Base-by-base conservation (phyloP, 257 asterid species). In the Fraxinus pennsylvanica region DNA sequence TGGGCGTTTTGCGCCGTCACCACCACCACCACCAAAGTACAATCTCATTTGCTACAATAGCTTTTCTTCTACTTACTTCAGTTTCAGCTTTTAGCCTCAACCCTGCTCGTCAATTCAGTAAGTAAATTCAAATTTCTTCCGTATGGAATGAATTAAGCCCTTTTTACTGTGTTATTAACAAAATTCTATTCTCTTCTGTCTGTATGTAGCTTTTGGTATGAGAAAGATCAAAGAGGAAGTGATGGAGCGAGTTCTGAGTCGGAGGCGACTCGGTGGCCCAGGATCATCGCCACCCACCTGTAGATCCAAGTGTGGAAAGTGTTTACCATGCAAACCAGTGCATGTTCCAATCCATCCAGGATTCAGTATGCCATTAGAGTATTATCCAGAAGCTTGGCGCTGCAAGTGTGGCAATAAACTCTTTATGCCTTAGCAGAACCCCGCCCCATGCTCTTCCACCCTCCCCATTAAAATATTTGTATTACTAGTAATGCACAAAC, bases 311-410 rank as follows among this genome's bases (percentile, higher is more conserved):
- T 93, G 98, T 47, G 97, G 92, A 69, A 35, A 84, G 21, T 93
- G 98, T 41, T 43, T 82, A 3, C 98, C 98, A 39, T 93, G 98
- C 76, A 89, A 79, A 74, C 86, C 96, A 78, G 98, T 92, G 80
- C 97, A 89, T 85, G 91, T 91, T 21, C 91, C 97, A 73, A 88
- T 93, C 81, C 96, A 88, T 59, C 97, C 98, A 2, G 97, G 95
- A 14, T 75, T 89, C 74, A 85, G 85, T 17, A 69, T 69, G 71
- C 92, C 96, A 45, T 76, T 92, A 63, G 98, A 93, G 91, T 93
- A 91, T 73, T 93, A 93, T 52, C 98, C 98, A 0, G 98, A 93
- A 72, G 98, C 97, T 13, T 93, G 98, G 97, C 87, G 97, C 43
- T 93, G 98, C 91, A 86, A 88, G 81, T 93, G 98, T 83, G 96